Conservation (phyloP, 371 early-diverging fungal species). For the Cokeromyces recurvatus region DNA sequence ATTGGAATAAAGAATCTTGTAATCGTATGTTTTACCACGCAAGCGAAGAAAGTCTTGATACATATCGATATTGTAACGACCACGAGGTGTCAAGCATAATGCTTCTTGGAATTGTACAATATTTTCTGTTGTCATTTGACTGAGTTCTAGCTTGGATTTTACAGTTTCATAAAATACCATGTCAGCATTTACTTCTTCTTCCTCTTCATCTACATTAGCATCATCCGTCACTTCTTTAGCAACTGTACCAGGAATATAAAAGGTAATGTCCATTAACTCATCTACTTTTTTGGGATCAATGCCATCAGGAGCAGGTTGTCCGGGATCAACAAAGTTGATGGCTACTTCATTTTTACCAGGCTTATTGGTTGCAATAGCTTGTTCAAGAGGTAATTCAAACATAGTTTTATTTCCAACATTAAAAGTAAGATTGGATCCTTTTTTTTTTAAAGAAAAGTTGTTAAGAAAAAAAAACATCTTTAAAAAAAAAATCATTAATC, state of each 20-base stretch:
- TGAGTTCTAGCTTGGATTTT: slow-evolving; percentile 88
- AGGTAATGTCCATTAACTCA: slow-evolving; percentile 87
- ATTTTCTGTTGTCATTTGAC: slow-evolving; percentile 80
- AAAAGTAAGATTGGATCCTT: slow-evolving; percentile 74
- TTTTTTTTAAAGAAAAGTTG: not conserved
- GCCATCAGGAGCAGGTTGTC: slow-evolving; percentile 53
- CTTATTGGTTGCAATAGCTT: slow-evolving; percentile 85
- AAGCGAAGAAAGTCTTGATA: slow-evolving; percentile 88
- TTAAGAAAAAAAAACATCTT: too few species aligned
- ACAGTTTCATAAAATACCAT: slow-evolving; percentile 87
- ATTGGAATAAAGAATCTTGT: slow-evolving; percentile 87
- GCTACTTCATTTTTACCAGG: slow-evolving; percentile 91
- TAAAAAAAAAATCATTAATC: too few species aligned
- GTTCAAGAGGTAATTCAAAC: slow-evolving; percentile 88
- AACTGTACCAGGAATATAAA: slow-evolving; percentile 89
- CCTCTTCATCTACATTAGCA: slow-evolving; percentile 62
- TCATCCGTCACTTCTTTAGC: slow-evolving; percentile 54
- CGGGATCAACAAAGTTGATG: slow-evolving; percentile 80
- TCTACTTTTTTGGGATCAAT: slow-evolving; percentile 57
- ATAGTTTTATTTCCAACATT: slow-evolving; percentile 77
- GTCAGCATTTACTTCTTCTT: slow-evolving; percentile 72
- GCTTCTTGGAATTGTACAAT: slow-evolving; percentile 89
- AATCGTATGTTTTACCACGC: slow-evolving; percentile 97
- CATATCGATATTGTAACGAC: slow-evolving; percentile 95
- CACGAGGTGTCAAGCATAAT: slow-evolving; percentile 89